Percentiles rank a stretch among this genome's conserved stretches.
Conservation (phyloP, 2,329 filamentous ascomycete species). For the Talaromyces sp. region DNA sequence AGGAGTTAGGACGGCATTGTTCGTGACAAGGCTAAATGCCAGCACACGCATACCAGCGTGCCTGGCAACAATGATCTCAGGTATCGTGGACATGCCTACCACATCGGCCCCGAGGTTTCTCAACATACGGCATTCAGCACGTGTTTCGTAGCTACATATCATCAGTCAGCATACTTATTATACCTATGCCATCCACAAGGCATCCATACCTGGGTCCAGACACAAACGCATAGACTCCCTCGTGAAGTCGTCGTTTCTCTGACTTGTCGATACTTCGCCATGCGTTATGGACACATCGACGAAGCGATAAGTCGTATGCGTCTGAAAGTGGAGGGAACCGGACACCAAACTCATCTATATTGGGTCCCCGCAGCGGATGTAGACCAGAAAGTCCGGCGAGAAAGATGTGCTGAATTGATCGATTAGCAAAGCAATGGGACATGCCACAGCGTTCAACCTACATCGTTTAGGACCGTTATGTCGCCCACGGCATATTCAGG, state of each 20-base stretch:
- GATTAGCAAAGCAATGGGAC: slow-evolving; percentile 16
- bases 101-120: slow-evolving; percentile 60
- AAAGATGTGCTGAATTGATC: slow-evolving; percentile 54
- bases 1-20: slow-evolving; percentile 58
- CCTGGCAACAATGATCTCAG: slow-evolving; percentile 63
- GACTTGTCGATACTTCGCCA: slow-evolving; percentile 51
- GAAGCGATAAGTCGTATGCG: slow-evolving; percentile 61
- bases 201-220: slow-evolving; percentile 55
- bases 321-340: slow-evolving; percentile 63
- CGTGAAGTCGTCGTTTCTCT: slow-evolving; percentile 52
- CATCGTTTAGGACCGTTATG: slow-evolving; percentile 63
- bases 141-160: slow-evolving; percentile 56
- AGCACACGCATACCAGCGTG: slow-evolving; percentile 62
- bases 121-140: slow-evolving; percentile 62
- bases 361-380: slow-evolving; percentile 61
- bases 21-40: slow-evolving; percentile 64
- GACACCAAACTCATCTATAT: slow-evolving; percentile 59
- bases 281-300: slow-evolving; percentile 54
- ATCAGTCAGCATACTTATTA: slow-evolving; percentile 20
- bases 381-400: slow-evolving; percentile 58
- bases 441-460: slow-evolving; percentile 30
- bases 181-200: background rate
- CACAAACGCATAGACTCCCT: slow-evolving; percentile 64
- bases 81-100: slow-evolving; percentile 68
- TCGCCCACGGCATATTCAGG: slow-evolving; percentile 62